Evolutionary conservation across 805 yeast species (phyloP).

Genomic region (Barnettozyma botsteinii): DNA sequence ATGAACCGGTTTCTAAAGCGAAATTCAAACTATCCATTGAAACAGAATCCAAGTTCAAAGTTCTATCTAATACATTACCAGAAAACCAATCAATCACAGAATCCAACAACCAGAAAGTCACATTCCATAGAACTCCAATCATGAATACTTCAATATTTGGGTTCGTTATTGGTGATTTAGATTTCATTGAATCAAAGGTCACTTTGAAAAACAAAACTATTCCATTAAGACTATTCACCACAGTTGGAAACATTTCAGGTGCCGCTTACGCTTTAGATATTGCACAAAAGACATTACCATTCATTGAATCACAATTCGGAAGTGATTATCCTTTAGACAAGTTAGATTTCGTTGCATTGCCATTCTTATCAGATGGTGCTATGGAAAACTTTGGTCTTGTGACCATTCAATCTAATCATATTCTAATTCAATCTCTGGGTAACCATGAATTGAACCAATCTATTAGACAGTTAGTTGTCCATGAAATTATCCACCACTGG

Average conservation of each 20-base stretch:
- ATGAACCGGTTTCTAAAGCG: slow-evolving; percentile 54
- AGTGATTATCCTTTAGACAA: slow-evolving; percentile 52
- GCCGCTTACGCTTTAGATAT: slow-evolving; percentile 47
- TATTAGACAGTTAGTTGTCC: slow-evolving; percentile 54
- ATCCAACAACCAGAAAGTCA: slow-evolving; percentile 27
- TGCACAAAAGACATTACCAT: slow-evolving; percentile 42
- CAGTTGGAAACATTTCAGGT: slow-evolving; percentile 42
- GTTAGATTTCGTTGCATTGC: slow-evolving; percentile 62
- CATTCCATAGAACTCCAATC: slow-evolving; percentile 49
- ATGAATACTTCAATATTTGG: slow-evolving; percentile 63
- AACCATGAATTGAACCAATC: slow-evolving; percentile 25
- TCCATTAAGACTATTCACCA: slow-evolving; percentile 52
- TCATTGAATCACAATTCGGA: slow-evolving; percentile 40
- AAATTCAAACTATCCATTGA: slow-evolving; percentile 44
- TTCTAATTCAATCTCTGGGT: slow-evolving; percentile 33
- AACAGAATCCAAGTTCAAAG: slow-evolving; percentile 40
- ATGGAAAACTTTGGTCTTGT: slow-evolving; percentile 78
- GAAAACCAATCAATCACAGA: slow-evolving; percentile 25
- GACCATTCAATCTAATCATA: slow-evolving; percentile 49
- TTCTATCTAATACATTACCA: slow-evolving; percentile 44
- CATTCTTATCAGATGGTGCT: slow-evolving; percentile 70
- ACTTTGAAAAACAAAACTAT: slow-evolving; percentile 24
- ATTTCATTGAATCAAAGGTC: slow-evolving; percentile 37
- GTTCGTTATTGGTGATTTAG: slow-evolving; percentile 64
- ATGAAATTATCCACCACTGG: slow-evolving; percentile 79